phyloP scores from a whole-genome alignment of 352 stramenopile genomes.

The Globisporangium radiosum region DNA sequence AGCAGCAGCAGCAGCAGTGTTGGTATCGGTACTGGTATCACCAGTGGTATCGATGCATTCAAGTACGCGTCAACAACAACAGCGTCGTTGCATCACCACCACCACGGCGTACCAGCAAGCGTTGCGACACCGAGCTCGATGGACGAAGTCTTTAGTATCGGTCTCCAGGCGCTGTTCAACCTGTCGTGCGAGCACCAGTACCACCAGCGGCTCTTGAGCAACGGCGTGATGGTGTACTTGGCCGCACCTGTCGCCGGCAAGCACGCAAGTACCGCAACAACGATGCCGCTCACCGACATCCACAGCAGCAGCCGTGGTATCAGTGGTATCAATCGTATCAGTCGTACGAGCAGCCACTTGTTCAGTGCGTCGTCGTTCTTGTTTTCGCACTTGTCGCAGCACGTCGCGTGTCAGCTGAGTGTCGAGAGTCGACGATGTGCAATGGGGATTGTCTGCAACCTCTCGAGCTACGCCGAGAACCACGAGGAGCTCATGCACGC shows the following conservation, averaged over 20 bases:
- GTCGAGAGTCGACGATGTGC: constrained; percentile 44
- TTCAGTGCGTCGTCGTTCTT: constrained; percentile 11
- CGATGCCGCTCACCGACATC: not conserved
- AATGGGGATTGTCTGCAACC: constrained; percentile 70
- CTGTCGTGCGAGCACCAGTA: constrained; percentile 63
- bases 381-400: constrained; percentile 5
- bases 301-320: not conserved
- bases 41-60: not conserved
- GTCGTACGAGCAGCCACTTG: not conserved
- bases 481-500: constrained; percentile 77
- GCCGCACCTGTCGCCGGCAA: constrained; percentile 36
- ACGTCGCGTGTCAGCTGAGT: constrained; percentile 16
- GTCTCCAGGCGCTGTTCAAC: constrained; percentile 72
- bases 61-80: not conserved
- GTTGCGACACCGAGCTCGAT: constrained; percentile 10
- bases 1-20: not conserved
- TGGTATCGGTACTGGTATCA: not conserved
- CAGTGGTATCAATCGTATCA: too few relatives aligned
- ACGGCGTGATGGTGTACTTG: constrained; percentile 67
- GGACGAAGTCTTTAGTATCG: constrained; percentile 64
- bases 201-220: constrained; percentile 61
- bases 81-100: not conserved
- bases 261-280: constrained; percentile 6
- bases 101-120: not conserved
- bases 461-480: constrained; percentile 69